Conservation (phyloP, 441 rosid genomes). For the Euphorbia schlechtendalii region DNA sequence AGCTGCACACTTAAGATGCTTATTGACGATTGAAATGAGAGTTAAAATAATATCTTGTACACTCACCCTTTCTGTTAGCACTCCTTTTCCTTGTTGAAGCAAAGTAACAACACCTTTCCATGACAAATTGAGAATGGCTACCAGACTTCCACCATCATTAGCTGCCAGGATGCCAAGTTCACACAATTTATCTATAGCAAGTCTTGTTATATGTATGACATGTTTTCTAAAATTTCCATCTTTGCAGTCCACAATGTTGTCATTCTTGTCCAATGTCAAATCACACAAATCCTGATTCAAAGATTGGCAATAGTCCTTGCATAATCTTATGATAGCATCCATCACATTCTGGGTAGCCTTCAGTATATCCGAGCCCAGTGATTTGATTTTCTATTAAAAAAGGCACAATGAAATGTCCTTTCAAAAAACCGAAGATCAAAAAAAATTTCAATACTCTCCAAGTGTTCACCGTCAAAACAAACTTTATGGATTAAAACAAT, state of each 20-base stretch:
- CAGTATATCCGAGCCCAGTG: no score
- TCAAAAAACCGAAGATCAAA: no score
- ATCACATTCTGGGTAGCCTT: no score
- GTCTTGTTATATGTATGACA: constrained; percentile 36
- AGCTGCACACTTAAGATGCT: constrained; percentile 61
- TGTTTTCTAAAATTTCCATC: constrained; percentile 26
- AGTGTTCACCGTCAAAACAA: no score
- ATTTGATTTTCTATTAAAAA: no score
- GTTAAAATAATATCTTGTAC: constrained; percentile 58
- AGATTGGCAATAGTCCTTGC: constrained; percentile 47
- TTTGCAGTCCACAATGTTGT: constrained; percentile 24
- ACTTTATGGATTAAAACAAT: no score
- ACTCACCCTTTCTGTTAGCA: constrained; percentile 33
- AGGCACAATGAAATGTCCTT: no score
- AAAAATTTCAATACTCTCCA: no score
- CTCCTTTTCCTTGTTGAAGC: constrained; percentile 66
- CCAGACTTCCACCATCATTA: constrained; percentile 74
- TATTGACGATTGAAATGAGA: constrained; percentile 50
- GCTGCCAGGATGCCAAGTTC: constrained; percentile 75
- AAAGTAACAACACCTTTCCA: constrained; percentile 90
- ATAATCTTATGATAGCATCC: constrained; percentile 19
- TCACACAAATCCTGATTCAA: constrained; percentile 29
- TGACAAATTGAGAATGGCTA: constrained; percentile 73
- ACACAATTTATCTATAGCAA: constrained; percentile 46
- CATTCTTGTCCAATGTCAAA: constrained; percentile 25